Conservation (phyloP, 2,329 filamentous ascomycete species). For the Pleurostoma richardsiae region DNA sequence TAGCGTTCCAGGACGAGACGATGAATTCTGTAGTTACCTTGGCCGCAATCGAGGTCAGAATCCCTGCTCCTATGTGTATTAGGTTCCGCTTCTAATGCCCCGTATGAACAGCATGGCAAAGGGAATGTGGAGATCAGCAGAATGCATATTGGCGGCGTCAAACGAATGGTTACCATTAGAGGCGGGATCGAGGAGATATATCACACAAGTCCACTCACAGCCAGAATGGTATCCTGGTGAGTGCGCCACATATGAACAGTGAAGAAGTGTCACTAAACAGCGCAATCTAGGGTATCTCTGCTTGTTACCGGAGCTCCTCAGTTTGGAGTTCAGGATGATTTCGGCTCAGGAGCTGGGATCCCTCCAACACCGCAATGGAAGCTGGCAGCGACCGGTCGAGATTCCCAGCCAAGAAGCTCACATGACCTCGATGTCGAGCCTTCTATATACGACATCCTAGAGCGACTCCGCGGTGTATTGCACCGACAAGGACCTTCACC, state of each 20-base stretch:
- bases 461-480: conserved; percentile 38
- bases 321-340: conserved; percentile 45
- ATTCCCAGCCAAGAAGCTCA: conserved; percentile 3
- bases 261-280: background rate
- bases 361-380: conserved; percentile 44
- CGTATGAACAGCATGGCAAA: conserved; percentile 39
- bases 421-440: conserved; percentile 24
- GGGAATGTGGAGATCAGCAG: conserved; percentile 36
- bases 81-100: background rate
- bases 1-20: conserved; percentile 49
- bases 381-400: conserved; percentile 14
- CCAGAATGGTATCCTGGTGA: conserved; percentile 50
- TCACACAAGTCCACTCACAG: conserved; percentile 45
- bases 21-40: conserved; percentile 53
- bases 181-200: conserved; percentile 44
- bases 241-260: conserved; percentile 6
- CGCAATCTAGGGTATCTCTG: conserved; percentile 47
- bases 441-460: conserved; percentile 28
- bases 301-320: conserved; percentile 47
- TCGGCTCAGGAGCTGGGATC: conserved; percentile 42
- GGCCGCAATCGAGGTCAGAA: conserved; percentile 49
- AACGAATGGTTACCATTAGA: conserved; percentile 39
- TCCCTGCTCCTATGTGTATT: background rate
- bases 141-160: conserved; percentile 46
- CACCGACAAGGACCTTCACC: conserved; percentile 18